A percentile compares a stretch with the other conserved stretches of the same genome.
Conservation (phyloP, 2,329 filamentous ascomycete species). For the Sporothrix mexicana region DNA sequence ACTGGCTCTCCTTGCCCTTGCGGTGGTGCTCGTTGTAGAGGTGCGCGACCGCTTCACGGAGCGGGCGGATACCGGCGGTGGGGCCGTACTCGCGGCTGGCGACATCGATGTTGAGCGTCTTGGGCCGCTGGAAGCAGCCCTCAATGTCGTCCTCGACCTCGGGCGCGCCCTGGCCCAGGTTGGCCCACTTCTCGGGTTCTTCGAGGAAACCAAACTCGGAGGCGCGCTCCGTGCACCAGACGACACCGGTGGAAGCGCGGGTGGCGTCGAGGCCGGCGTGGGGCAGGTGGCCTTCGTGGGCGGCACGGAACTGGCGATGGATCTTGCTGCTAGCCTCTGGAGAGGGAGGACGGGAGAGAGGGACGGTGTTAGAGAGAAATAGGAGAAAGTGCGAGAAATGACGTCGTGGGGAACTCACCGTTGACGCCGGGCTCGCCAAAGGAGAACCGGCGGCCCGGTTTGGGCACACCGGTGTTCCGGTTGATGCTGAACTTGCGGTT, state of each 20-base stretch:
- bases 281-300: slow-evolving; percentile 87
- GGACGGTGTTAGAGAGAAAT: background rate
- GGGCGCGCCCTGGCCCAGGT: slow-evolving; percentile 90
- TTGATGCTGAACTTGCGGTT: slow-evolving; percentile 71
- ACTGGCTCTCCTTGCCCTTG: slow-evolving; percentile 83
- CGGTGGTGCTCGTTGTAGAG: slow-evolving; percentile 95
- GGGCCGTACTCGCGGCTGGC: slow-evolving; percentile 88
- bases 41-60: slow-evolving; percentile 85
- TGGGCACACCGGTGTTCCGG: slow-evolving; percentile 66
- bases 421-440: slow-evolving; percentile 61
- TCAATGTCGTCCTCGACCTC: slow-evolving; percentile 93
- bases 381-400: background rate
- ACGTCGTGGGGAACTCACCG: slow-evolving; percentile 51
- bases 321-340: slow-evolving; percentile 81
- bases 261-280: slow-evolving; percentile 90
- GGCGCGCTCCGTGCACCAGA: slow-evolving; percentile 90
- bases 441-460: slow-evolving; percentile 63
- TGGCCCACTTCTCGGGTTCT: slow-evolving; percentile 83
- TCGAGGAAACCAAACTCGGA: slow-evolving; percentile 88
- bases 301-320: slow-evolving; percentile 86
- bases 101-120: slow-evolving; percentile 76
- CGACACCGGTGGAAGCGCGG: slow-evolving; percentile 88
- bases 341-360: background rate
- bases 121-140: slow-evolving; percentile 84
- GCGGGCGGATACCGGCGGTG: slow-evolving; percentile 89